A percentile compares a stretch with the other conserved stretches of the same genome.
Evolutionary conservation across 1,284 basidiomycete genomes (phyloP).

Genomic region (Ceratobasidium sp.): DNA sequence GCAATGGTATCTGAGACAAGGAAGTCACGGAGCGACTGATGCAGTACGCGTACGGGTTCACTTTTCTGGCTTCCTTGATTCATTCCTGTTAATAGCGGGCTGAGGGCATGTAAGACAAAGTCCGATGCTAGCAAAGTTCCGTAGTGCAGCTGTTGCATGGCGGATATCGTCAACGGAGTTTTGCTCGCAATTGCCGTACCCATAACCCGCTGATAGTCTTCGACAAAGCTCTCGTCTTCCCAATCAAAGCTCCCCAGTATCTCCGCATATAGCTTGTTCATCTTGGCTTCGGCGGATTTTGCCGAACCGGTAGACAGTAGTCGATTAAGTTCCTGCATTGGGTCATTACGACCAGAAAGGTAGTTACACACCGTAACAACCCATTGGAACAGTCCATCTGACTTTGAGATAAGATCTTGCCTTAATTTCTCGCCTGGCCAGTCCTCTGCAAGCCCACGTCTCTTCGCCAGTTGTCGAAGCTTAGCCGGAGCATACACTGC

Average conservation of each 20-base stretch:
- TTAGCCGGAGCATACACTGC: neutral
- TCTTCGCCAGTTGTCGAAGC: neutral
- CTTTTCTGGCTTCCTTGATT: neutral
- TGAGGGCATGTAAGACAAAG: neutral
- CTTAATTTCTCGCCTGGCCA: conserved; percentile 48
- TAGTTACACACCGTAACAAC: conserved; percentile 52
- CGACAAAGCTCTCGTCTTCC: conserved; percentile 52
- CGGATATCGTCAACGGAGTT: conserved; percentile 9
- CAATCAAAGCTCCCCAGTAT: conserved; percentile 52
- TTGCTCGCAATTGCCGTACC: conserved; percentile 51
- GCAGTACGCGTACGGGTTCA: too few relatives aligned
- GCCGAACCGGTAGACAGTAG: conserved; percentile 33
- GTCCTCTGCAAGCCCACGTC: conserved; percentile 12
- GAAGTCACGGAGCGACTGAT: too few relatives aligned
- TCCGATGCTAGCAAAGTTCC: neutral
- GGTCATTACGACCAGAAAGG: conserved; percentile 46
- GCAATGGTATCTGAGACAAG: too few relatives aligned
- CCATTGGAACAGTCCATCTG: conserved; percentile 54
- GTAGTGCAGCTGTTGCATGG: neutral
- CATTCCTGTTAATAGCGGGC: neutral
- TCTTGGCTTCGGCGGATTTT: conserved; percentile 46
- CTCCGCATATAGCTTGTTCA: conserved; percentile 52
- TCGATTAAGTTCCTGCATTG: conserved; percentile 49
- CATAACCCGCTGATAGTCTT: conserved; percentile 51
- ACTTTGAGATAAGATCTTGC: conserved; percentile 40